phyloP scores from a whole-genome alignment of 2,329 filamentous ascomycete genomes.

The Neophaeococcomyces aloes region DNA sequence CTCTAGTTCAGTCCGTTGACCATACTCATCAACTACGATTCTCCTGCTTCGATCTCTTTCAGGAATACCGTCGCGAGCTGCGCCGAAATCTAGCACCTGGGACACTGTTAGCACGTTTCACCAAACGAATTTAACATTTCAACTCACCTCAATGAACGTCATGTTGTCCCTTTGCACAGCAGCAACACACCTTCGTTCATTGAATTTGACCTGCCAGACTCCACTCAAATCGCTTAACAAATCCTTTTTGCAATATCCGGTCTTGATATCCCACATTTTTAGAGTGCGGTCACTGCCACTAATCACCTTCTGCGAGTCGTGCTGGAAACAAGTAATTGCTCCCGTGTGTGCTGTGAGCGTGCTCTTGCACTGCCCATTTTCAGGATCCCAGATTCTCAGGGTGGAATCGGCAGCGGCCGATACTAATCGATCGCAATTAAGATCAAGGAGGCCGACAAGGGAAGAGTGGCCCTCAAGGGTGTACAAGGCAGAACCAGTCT shows the following conservation, averaged over 20 bases:
- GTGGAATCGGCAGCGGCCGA: constrained; percentile 94
- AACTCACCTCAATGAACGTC: constrained; percentile 83
- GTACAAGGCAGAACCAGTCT: constrained; percentile 72
- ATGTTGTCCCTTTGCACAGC: constrained; percentile 86
- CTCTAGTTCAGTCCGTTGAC: constrained; percentile 27
- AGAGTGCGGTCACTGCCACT: constrained; percentile 89
- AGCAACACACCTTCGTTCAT: constrained; percentile 87
- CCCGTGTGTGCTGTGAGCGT: constrained; percentile 88
- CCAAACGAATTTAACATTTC: constrained; percentile 3
- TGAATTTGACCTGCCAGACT: constrained; percentile 99
- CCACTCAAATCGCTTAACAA: constrained; percentile 84
- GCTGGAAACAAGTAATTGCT: constrained; percentile 97
- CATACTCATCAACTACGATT: constrained; percentile 43
- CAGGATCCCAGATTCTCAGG: constrained; percentile 91
- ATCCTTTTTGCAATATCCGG: constrained; percentile 84
- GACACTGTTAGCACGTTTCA: constrained; percentile 14
- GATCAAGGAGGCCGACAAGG: constrained; percentile 80
- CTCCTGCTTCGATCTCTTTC: constrained; percentile 67
- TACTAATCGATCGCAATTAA: constrained; percentile 80
- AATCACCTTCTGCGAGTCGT: constrained; percentile 92
- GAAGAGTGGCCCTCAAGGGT: constrained; percentile 88
- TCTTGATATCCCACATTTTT: constrained; percentile 97
- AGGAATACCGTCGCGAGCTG: constrained; percentile 75
- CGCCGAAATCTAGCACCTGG: constrained; percentile 94
- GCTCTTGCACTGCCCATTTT: constrained; percentile 79